Evolutionary conservation across 2,329 filamentous ascomycete species (phyloP), one percentile per base, ranked within the genome.

Genomic region (Pyrenochaeta sp.): DNA sequence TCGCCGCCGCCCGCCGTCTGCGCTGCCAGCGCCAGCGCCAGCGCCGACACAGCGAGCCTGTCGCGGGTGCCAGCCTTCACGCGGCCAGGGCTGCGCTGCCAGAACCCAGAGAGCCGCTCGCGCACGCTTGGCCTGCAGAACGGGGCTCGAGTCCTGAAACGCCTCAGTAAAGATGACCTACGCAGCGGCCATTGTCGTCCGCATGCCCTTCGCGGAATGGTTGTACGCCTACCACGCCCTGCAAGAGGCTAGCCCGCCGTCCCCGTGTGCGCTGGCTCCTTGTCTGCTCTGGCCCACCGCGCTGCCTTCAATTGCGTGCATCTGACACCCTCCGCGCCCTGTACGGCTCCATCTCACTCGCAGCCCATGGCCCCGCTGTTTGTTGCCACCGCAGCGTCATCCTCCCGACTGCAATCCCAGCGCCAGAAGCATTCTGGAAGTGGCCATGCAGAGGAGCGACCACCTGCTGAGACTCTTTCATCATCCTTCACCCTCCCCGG

Each of bases 311-410:
- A 19, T 37, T 34, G 45, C 50, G 43, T 46, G 51, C 42, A 36
- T 42, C 19, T 22, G 28, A 24, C 50, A 44, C 7, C 24, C 19
- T 19, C 19, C 19, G 19, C 19, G 19, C 19, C 19, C 19, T 19
- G 19, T 19, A 19, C 19, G 19, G 19, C 19, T 30, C 57, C 32
- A 8, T 48, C 40, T 37, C 6, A 24, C 12, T 36, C 27, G 24
- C 24, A 40, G 43, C 34, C 43, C 34, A 3, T 13, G 36, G 36
- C 52, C 50, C 50, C 51, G 44, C 45, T 28, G 39, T 9, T 13
- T 48, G 43, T 58, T 43, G 64, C 63, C 61, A 61, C 64, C 22
- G 24, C 54, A 48, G 19, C 62, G 64, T 66, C 64, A 62, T 66
- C 50, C 59, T 50, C 47, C 44, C 45, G 32, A 30, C 58, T 30